Evolutionary conservation across 2,329 filamentous ascomycete genomes (phyloP).

Genomic region (Nannizziopsis arthrosporioides): DNA sequence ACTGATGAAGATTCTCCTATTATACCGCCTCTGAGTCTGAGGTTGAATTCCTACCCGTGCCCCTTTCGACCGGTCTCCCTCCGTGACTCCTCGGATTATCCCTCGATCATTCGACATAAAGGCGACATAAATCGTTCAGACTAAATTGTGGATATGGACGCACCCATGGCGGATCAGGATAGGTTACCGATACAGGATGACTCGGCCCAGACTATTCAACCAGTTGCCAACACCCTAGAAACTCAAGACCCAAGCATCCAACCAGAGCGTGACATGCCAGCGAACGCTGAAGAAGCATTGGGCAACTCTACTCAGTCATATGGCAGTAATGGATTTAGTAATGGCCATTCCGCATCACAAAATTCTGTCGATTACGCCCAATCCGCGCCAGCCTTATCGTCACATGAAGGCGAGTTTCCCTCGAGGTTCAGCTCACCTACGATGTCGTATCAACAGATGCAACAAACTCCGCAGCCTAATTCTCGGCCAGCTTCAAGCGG

Average conservation of each 20-base stretch:
- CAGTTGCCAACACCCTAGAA: constrained; percentile 13
- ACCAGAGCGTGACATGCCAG: constrained; percentile 21
- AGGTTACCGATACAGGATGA: constrained; percentile 13
- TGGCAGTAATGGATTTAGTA: constrained; percentile 30
- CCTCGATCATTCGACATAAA: background rate
- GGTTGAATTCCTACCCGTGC: constrained; percentile 2
- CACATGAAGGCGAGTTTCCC: constrained; percentile 38
- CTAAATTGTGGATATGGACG: constrained; percentile 13
- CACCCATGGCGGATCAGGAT: constrained; percentile 9
- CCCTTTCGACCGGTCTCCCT: background rate
- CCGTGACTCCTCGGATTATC: background rate
- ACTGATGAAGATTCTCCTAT: constrained; percentile 5
- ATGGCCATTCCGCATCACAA: constrained; percentile 40
- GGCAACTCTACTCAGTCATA: constrained; percentile 16
- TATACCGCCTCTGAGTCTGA: constrained; percentile 4
- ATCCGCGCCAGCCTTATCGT: constrained; percentile 33
- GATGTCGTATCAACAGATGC: constrained; percentile 30
- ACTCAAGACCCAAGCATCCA: constrained; percentile 17
- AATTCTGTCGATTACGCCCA: constrained; percentile 34
- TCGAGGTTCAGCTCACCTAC: constrained; percentile 33
- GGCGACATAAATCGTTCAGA: background rate
- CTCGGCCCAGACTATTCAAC: constrained; percentile 3
- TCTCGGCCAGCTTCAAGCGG: constrained; percentile 40
- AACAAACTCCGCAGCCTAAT: constrained; percentile 25
- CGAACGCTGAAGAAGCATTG: constrained; percentile 29